These are phyloP conservation scores for Phytophthora rubi DNA, from an alignment of 352 stramenopile species.

Conservation along the genomic window DNA sequence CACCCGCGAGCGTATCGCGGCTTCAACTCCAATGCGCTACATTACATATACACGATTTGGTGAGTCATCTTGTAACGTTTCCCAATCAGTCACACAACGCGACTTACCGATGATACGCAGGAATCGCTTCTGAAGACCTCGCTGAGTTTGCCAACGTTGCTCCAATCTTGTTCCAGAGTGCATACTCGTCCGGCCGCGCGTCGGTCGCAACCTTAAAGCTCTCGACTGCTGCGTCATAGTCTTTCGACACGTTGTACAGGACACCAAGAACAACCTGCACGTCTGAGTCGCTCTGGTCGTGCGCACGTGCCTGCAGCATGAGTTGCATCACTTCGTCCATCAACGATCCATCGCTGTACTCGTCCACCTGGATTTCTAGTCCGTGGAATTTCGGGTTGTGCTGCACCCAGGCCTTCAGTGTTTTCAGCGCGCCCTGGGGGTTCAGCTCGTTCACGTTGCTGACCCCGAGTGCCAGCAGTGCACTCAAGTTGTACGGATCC, in stretches of 20 bases:
- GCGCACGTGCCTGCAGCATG: slow-evolving; percentile 90
- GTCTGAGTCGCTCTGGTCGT: slow-evolving; percentile 80
- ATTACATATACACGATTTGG: slow-evolving; percentile 4
- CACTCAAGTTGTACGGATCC: slow-evolving; percentile 95
- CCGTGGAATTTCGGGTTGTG: slow-evolving; percentile 98
- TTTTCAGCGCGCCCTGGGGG: slow-evolving; percentile 91
- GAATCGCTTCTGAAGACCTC: slow-evolving; percentile 92
- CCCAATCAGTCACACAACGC: not conserved
- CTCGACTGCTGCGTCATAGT: slow-evolving; percentile 94
- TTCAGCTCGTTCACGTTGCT: slow-evolving; percentile 98
- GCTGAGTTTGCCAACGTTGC: slow-evolving; percentile 97
- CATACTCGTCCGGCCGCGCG: slow-evolving; percentile 92
- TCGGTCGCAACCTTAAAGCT: slow-evolving; percentile 90
- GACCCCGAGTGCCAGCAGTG: slow-evolving; percentile 92
- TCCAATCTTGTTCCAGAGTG: slow-evolving; percentile 98
- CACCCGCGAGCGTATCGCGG: slow-evolving; percentile 96
- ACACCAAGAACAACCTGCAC: slow-evolving; percentile 95
- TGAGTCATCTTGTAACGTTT: not conserved
- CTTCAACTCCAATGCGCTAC: slow-evolving; percentile 94
- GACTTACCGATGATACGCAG: slow-evolving; percentile 88
- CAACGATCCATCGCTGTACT: slow-evolving; percentile 89
- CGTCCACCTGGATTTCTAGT: slow-evolving; percentile 88
- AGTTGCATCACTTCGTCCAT: slow-evolving; percentile 96
- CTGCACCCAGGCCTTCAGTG: slow-evolving; percentile 95
- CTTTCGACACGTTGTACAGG: slow-evolving; percentile 97